These are phyloP conservation scores for Acanthamoeba rhysodes DNA, from an alignment of 208 protist genomes.

Conservation along the genomic window DNA sequence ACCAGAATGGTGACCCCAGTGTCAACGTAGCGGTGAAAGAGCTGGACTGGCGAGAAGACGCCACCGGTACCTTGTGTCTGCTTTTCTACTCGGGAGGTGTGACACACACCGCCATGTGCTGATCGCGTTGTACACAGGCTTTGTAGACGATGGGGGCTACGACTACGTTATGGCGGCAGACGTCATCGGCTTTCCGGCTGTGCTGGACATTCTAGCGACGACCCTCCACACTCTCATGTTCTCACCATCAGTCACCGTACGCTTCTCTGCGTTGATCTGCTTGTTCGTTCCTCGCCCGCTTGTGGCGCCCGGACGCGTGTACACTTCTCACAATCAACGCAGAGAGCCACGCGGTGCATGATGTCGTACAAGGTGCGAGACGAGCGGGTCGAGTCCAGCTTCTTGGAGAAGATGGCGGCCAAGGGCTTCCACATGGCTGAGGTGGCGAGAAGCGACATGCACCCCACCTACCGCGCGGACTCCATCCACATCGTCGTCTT, in stretches of 20 bases:
- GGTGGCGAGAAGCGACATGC: background rate
- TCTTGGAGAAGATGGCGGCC: slow-evolving; percentile 9
- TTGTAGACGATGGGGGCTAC: background rate
- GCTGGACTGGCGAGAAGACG: slow-evolving; percentile 23
- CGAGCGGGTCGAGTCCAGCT: slow-evolving; percentile 5
- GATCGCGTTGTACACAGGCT: background rate
- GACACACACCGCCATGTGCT: too few species aligned
- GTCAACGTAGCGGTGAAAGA: background rate
- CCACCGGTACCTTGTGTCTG: background rate
- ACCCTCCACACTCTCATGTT: slow-evolving; percentile 25
- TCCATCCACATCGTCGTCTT: slow-evolving; percentile 25
- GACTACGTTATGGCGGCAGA: slow-evolving; percentile 40
- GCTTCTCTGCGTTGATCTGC: background rate
- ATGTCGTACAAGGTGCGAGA: slow-evolving; percentile 49
- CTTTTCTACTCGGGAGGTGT: background rate
- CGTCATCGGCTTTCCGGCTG: slow-evolving; percentile 25
- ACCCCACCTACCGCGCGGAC: background rate
- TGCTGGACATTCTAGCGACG: slow-evolving; percentile 5
- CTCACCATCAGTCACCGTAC: background rate
- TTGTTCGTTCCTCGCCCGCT: background rate
- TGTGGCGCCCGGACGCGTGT: too few species aligned
- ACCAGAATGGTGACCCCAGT: background rate
- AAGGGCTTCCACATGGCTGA: background rate
- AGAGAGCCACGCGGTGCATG: background rate
- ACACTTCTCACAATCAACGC: background rate